Evolutionary conservation across 2,329 filamentous ascomycete species (phyloP), one percentile per base, ranked within the genome.

Genomic region (Pseudopithomyces maydicus): DNA sequence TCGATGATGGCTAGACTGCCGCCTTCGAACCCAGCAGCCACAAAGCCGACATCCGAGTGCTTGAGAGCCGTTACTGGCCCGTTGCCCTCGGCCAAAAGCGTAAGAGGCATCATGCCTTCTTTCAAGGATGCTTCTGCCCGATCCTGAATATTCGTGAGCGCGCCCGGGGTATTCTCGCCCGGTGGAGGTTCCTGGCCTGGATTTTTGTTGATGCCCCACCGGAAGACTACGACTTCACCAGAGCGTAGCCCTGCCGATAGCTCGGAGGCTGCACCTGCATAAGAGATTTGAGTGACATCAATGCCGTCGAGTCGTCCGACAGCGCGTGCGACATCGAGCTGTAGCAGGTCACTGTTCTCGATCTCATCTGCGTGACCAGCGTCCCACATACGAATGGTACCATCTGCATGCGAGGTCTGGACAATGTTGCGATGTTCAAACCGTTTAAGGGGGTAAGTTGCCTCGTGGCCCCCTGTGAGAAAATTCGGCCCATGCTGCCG

Each of bases 311-410:
- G 89, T n/a, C 91, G 86, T 51, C 89, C 90, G 4, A 98, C 81
- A 2, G 94, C 91, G 61, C 91, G 85, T 6, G 90, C 89, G 36
- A 98, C 81, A 68, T 99, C 94, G 6, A 96, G 87, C 77, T 99
- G 94, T 22, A 98, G 79, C 52, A 91, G 83, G 3, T 82, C 81
- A 12, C 86, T 83, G 68, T 98, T 98, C 75, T 99, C 95, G 49
- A 99, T 90, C 68, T 97, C 91, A 70, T 99, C 95, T 14, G 87
- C 90, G 68, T 96, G 90, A 0, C 95, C 95, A 19, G 89, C 86
- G 75, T 99, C 95, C 92, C 93, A 99, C 6, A 98, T 81, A 32
- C 93, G 84, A n/a, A 99, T 82, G 0, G 90, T 96, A 52, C 93
- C 92, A 75, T 99, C 95, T 2, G 89, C 92, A 74, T 99, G 94